Evolutionary conservation across 2,329 filamentous ascomycete species (phyloP), one percentile per base, ranked within the genome.

Genomic region (Rhinocladiella mackenziei): DNA sequence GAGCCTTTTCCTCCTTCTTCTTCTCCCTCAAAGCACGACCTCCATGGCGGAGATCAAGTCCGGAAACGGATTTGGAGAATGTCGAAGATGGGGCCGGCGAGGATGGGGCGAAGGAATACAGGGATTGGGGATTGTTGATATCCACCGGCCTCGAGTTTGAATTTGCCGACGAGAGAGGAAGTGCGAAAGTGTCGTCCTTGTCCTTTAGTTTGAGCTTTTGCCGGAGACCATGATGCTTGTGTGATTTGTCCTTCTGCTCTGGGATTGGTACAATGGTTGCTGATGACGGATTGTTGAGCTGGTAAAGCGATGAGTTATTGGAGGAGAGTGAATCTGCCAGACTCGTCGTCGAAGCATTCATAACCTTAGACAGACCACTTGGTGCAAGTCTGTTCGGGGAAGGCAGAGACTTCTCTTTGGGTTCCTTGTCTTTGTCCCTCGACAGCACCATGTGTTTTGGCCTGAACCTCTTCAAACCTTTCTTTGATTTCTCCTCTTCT

Each of bases 41-140:
- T 30, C 84, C 86, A 66, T 91, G 86, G 39, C 86, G 75, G 18
- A 91, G 68, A 63, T 91, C 86, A 31, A 91, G 70, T 0, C 84
- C 85, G 47, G 85, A 91, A 60, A 92, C 85, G 2, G 83, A 84
- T 66, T 92, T 94, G 26, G 82, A 75, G 62, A 97, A 94, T 1
- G 75, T 65, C 5, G 69, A 73, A 22, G 72, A 68, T 23, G 77
- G 73, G 6, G 73, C 74, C 3, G 80, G 80, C 2, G 80, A 83
- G 2, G 80, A 75, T 1, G 81, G 80, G 1, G 76, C 75, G 56
- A 84, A 84, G 0, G 75, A 81, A 60, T 84, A 84, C 3, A 84
- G 65, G 2, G 80, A 80, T 44, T 80, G 73, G 3, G 80, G 77
- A 19, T 77, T 76, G 53, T 72, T 78, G 5, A 80, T 76, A 58